A percentile compares a stretch with the other conserved stretches of the same genome.
These are phyloP conservation scores for Ogataea paradorogensis DNA, from an alignment of 805 yeast species.

Conservation along the genomic window DNA sequence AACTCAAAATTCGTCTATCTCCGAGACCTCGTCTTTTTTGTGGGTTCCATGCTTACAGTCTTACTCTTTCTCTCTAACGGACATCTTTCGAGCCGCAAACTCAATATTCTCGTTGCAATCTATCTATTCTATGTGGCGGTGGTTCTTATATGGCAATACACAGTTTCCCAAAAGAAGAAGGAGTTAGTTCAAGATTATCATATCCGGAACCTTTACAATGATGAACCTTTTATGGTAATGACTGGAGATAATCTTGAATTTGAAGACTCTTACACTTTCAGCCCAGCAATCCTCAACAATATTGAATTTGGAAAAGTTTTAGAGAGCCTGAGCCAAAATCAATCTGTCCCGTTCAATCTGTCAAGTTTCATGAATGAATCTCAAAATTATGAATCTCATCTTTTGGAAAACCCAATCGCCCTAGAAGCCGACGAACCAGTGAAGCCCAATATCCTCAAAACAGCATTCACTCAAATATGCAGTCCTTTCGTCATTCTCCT, in stretches of 20 bases:
- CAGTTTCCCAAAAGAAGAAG: conserved; percentile 14
- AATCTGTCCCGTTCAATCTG: conserved; percentile 17
- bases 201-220: conserved; percentile 31
- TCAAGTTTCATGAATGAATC: conserved; percentile 16
- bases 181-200: conserved; percentile 21
- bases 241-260: conserved; percentile 25
- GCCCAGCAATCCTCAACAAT: conserved; percentile 28
- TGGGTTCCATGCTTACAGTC: conserved; percentile 47
- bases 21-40: conserved; percentile 63
- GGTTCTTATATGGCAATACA: conserved; percentile 43
- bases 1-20: conserved; percentile 45
- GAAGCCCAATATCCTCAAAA: conserved; percentile 1
- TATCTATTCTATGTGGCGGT: conserved; percentile 62
- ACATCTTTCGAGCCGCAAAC: conserved; percentile 48
- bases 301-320: conserved; percentile 30
- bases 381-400: conserved; percentile 23
- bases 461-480: conserved; percentile 12
- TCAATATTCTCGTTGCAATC: conserved; percentile 50
- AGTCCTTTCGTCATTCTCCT: conserved; percentile 23
- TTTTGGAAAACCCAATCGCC: conserved; percentile 9
- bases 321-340: conserved; percentile 23
- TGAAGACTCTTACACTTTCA: conserved; percentile 30
- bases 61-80: conserved; percentile 51
- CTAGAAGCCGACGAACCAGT: background rate
- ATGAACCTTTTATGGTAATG: conserved; percentile 19